These are phyloP conservation scores for Solidago caesia DNA, from an alignment of 129 eudicot species.

Conservation along the genomic window DNA sequence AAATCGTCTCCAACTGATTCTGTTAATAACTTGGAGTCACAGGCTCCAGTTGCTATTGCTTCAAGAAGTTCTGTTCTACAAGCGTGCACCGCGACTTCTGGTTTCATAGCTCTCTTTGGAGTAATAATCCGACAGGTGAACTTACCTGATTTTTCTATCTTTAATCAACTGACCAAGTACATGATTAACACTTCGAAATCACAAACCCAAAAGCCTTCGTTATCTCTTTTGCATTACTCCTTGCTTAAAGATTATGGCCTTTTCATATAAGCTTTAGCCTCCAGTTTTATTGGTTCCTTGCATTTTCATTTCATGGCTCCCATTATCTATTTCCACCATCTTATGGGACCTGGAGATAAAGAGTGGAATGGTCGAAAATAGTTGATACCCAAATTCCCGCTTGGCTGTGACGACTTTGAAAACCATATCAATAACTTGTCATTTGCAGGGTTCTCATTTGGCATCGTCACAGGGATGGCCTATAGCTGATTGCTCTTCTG, in stretches of 20 bases:
- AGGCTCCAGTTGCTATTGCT: constrained; percentile 37
- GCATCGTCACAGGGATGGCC: constrained; percentile 78
- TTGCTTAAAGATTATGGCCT: background rate
- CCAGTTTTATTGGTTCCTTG: background rate
- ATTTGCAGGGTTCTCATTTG: constrained; percentile 74
- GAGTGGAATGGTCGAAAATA: background rate
- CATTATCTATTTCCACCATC: background rate
- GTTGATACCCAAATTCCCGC: background rate
- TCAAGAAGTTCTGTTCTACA: constrained; percentile 79
- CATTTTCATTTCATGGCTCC: constrained; percentile 10
- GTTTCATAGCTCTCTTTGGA: constrained; percentile 58
- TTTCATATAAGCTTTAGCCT: background rate
- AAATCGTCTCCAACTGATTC: constrained; percentile 26
- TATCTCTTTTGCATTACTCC: background rate
- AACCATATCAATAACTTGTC: background rate
- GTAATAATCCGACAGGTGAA: constrained; percentile 74
- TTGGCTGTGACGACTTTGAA: background rate
- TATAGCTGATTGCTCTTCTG: constrained; percentile 58
- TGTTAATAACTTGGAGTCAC: constrained; percentile 37
- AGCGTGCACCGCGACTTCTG: constrained; percentile 79
- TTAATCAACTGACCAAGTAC: background rate
- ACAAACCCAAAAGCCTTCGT: background rate
- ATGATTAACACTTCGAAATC: background rate
- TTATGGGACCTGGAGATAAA: background rate
- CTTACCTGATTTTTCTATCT: background rate